Base-by-base conservation (phyloP, 1,284 basidiomycete genomes). In the Rhodotorula sp. region DNA sequence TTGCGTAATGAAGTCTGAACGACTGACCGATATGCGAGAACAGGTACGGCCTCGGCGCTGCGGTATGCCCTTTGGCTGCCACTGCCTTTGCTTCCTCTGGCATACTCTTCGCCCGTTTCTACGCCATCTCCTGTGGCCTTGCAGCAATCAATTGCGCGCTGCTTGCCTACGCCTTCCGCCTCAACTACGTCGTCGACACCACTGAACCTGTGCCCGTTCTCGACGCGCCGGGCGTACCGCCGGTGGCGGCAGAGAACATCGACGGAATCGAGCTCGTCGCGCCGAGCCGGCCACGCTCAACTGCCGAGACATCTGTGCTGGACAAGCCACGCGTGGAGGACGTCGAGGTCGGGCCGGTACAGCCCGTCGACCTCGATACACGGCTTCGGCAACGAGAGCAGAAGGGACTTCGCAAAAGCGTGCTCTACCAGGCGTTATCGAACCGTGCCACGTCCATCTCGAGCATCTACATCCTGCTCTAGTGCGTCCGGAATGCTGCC, bases 81-180 rank as follows among this genome's bases (percentile, higher is more conserved):
- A 77, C 75, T 0, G 75, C 71, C 7, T 77, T 75, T 52, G 71
- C 73, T 0, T 69, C 71, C 16, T 61, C 69, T 0, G 71, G 71
- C 13, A 55, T 64, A 10, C 55, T 61, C 4, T 77, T 77, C 45
- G 50, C 68, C 4, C 61, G 72, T 5, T 77, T 77, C 58, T 77
- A 71, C 62, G 4, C 44, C 13, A 69, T 75, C 65, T 71, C 71
- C 9, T 41, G 69, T 25, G 66, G 62, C 1, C 64, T 77, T n/a
- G 67, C 73, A 5, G 21, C 55, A 2, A 3, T 71, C 49, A 73
- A 71, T 25, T n/a, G 59, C 16, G 50, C 34, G 4, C 25, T 71
- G 9, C 68, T 77, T 1, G 52, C 73, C 42, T 68, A 65, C 48
- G 71, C 65, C 7, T 77, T 77, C 71, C 53, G 50, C 4, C 71